Evolutionary conservation across 495 filamentous ascomycete species (phyloP), one percentile per base, ranked within the genome.

Genomic region (Tuber magnatum): DNA sequence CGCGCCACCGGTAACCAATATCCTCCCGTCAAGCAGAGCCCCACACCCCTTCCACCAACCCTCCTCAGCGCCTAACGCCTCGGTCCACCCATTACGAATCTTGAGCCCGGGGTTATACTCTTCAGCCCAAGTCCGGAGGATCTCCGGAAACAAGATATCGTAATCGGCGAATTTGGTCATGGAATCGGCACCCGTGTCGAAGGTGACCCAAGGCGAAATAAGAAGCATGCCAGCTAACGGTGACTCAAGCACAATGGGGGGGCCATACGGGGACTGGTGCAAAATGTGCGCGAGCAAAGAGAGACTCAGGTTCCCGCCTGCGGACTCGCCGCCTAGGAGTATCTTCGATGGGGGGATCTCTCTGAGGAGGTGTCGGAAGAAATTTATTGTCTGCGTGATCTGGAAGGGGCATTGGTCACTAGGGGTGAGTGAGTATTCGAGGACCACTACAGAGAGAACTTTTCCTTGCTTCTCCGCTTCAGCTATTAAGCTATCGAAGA

Each of bases 201-300:
- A 69, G 16, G 70, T 41, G 42, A 76, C 74, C 65, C 71, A 76
- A 4, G 61, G 74, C 14, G 42, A 76, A 10, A 73, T 48, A 8
- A 76, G 74, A 3, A 75, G 70, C 20, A 70, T 14, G 3, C 74
- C 71, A 4, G 56, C 71, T 22, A 76, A 69, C 1, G 18, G 32
- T 24, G 35, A 35, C 7, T 65, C 32, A 16, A 72, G 46, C 28
- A 56, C 9, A 9, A 73, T 39, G 10, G 44, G 16, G 2, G 46
- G 20, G 40, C 69, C n/a, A 39, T 61, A 69, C 0, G 61, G 42
- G 61, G 48, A 44, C 42, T 71, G 74, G 56, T 76, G 74, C n/a
- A 76, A 44, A 14, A 76, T 76, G 61, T 73, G 71, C 28, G 71
- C 72, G 18, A 73, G 72, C 16, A 75, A 39, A 32, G 20, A 70